Percentiles rank a stretch among this genome's conserved stretches.
These are phyloP conservation scores for Ascochyta pisi DNA, from an alignment of 2,329 filamentous ascomycete genomes.

Conservation along the genomic window DNA sequence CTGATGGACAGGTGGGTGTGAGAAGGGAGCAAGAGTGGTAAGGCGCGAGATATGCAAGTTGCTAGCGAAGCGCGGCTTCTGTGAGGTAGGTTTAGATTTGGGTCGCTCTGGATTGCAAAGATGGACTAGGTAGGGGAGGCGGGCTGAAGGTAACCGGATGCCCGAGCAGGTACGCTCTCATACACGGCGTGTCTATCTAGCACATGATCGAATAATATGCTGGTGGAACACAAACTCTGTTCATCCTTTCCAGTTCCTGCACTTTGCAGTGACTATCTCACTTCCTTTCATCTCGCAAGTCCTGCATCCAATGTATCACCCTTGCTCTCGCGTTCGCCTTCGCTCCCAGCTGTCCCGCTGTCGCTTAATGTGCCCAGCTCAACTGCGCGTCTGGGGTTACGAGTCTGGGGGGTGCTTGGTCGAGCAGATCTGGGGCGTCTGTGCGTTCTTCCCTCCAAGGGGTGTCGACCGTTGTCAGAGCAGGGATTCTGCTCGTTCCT, in stretches of 20 bases:
- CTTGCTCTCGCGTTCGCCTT: slow-evolving; percentile 6
- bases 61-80: not conserved
- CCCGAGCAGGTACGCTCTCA: not conserved
- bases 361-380: not conserved
- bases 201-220: no score
- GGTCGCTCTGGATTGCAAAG: no score
- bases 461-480: not conserved
- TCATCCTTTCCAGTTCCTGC: not conserved
- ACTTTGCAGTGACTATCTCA: not conserved
- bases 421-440: slow-evolving; percentile 15
- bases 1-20: not conserved
- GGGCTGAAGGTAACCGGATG: no score
- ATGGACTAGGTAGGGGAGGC: no score
- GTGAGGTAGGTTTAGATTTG: no score
- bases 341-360: not conserved
- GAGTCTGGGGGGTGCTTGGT: slow-evolving; percentile 1
- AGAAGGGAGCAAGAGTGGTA: no score
- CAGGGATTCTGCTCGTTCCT: not conserved
- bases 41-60: no score
- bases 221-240: no score
- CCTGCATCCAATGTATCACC: not conserved
- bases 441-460: not conserved
- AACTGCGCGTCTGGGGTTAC: no score
- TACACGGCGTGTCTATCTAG: not conserved
- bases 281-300: not conserved